These are phyloP conservation scores for Fusarium sp. DNA, from an alignment of 2,329 filamentous ascomycete species.

Conservation along the genomic window DNA sequence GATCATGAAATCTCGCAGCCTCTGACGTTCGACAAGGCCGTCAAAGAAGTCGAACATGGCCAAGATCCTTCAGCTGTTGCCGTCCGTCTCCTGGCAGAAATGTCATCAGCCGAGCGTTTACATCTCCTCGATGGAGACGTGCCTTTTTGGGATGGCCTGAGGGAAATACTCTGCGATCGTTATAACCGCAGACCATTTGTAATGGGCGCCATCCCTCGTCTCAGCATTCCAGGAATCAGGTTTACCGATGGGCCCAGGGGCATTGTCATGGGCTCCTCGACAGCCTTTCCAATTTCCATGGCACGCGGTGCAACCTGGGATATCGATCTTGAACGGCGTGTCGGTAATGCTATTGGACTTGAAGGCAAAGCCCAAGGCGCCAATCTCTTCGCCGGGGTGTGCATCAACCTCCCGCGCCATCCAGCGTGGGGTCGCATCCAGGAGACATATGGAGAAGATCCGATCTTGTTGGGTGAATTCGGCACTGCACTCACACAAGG, in stretches of 20 bases:
- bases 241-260: constrained; percentile 33
- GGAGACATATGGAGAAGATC: constrained; percentile 38
- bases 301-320: constrained; percentile 39
- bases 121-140: constrained; percentile 15
- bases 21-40: background rate
- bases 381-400: constrained; percentile 35
- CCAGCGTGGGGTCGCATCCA: constrained; percentile 38
- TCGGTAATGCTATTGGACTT: constrained; percentile 34
- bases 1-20: background rate
- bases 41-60: background rate
- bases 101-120: background rate
- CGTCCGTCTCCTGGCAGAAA: background rate
- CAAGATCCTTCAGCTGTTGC: background rate
- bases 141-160: constrained; percentile 4
- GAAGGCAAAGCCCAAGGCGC: constrained; percentile 30
- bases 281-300: constrained; percentile 32
- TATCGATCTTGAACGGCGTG: constrained; percentile 15
- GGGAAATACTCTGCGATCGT: background rate
- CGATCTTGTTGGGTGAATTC: constrained; percentile 31
- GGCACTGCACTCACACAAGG: constrained; percentile 26
- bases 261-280: constrained; percentile 19
- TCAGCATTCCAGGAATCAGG: constrained; percentile 23
- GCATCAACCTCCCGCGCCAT: constrained; percentile 38
- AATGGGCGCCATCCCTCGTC: constrained; percentile 20
- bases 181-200: constrained; percentile 17